These are phyloP conservation scores for Punica granatum DNA, from an alignment of 345 rosid genomes.

Conservation along the genomic window DNA sequence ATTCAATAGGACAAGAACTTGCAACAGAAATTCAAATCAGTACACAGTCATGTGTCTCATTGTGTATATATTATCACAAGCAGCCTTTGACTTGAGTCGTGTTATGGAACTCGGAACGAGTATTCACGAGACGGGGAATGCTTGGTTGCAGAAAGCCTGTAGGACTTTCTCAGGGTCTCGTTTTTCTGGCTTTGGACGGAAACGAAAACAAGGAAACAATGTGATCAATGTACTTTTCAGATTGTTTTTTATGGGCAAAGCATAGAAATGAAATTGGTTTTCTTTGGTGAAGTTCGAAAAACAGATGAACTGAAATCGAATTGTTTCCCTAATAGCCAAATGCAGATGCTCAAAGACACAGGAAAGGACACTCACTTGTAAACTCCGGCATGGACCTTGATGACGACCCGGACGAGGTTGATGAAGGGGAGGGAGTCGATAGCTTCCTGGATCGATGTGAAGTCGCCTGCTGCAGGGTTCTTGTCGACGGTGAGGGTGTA, in stretches of 20 bases:
- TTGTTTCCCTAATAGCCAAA: neutral
- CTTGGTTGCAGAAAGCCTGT: no score
- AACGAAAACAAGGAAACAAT: neutral
- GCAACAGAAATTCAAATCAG: neutral
- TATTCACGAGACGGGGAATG: no score
- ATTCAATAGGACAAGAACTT: constrained; percentile 5
- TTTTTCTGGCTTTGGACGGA: neutral
- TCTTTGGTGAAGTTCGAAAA: neutral
- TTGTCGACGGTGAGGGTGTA: constrained; percentile 51
- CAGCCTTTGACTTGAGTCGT: no score
- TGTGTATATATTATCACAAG: neutral
- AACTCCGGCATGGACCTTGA: constrained; percentile 90
- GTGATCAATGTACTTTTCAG: neutral
- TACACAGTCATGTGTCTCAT: neutral
- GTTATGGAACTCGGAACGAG: neutral
- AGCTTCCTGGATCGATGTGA: constrained; percentile 84
- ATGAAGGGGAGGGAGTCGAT: constrained; percentile 81
- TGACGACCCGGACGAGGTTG: constrained; percentile 79
- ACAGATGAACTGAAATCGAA: neutral
- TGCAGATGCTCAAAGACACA: neutral
- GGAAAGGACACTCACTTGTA: constrained; percentile 54
- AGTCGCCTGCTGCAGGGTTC: constrained; percentile 62
- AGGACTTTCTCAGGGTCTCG: neutral
- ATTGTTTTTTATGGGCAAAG: no score
- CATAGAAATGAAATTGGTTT: no score